phyloP scores from a whole-genome alignment of 768 basidiomycete species.

The Kwoniella bestiolae region DNA sequence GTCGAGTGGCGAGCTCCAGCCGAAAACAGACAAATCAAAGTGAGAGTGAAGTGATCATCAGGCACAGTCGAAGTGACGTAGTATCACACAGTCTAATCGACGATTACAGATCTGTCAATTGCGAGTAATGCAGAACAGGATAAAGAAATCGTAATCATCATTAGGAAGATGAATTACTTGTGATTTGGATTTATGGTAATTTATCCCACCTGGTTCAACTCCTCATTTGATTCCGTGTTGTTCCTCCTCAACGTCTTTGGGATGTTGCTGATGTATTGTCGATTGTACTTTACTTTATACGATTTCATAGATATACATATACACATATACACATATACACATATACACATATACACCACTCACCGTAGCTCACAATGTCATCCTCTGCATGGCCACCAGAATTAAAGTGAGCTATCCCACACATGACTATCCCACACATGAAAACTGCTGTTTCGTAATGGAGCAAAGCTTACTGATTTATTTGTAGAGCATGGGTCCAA shows the following conservation, averaged over 20 bases:
- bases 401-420: slow-evolving; percentile 33
- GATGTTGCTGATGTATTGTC: background rate
- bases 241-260: too few species aligned
- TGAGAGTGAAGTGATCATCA: background rate
- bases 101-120: too few species aligned
- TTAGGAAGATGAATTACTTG: too few species aligned
- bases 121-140: too few species aligned
- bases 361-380: slow-evolving; percentile 17
- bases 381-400: slow-evolving; percentile 39
- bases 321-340: background rate
- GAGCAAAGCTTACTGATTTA: slow-evolving; percentile 9
- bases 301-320: background rate
- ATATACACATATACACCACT: background rate
- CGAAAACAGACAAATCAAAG: background rate
- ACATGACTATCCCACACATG: too few species aligned
- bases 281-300: too few species aligned
- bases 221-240: too few species aligned
- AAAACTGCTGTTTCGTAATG: too few species aligned
- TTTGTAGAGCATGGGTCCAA: slow-evolving; percentile 88
- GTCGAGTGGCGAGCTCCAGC: background rate
- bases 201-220: too few species aligned
- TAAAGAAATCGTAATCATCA: background rate
- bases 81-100: background rate
- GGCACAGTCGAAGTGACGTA: background rate
- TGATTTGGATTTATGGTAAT: too few species aligned